phyloP scores from a whole-genome alignment of 164 flowering plant genomes.

The Tetrastigma voinierianum region DNA sequence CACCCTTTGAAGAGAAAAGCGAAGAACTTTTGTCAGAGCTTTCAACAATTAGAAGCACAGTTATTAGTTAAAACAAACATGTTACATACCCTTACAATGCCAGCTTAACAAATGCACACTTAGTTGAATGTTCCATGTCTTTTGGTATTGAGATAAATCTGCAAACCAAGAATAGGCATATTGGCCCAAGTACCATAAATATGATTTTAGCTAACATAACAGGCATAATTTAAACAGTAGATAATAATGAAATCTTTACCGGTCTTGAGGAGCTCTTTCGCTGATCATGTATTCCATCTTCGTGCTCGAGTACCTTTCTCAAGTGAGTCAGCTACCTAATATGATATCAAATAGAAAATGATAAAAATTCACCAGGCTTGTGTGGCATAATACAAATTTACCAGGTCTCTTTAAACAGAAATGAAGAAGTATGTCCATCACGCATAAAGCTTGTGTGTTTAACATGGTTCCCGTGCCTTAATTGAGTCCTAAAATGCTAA shows the following conservation, averaged over 20 bases:
- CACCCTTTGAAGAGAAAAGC: conserved; percentile 62
- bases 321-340: conserved; percentile 98
- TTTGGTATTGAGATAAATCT: conserved; percentile 98
- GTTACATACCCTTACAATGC: conserved; percentile 81
- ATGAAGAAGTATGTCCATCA: too few species aligned
- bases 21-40: conserved; percentile 19
- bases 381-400: too few species aligned
- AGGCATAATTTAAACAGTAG: background rate
- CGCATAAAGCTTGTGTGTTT: too few species aligned
- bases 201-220: conserved; percentile 4
- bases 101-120: conserved; percentile 99
- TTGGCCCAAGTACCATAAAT: conserved; percentile 3
- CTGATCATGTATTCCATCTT: conserved; percentile 99
- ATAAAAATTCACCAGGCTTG: background rate
- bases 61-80: conserved; percentile 3
- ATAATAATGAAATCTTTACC: conserved; percentile 35
- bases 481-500: too few species aligned
- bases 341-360: conserved; percentile 1
- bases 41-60: conserved; percentile 10
- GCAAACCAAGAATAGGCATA: conserved; percentile 7
- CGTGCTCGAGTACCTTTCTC: conserved; percentile 99
- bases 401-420: too few species aligned
- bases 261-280: conserved; percentile 96
- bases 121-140: conserved; percentile 99
- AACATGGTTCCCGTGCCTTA: too few species aligned